phyloP scores from a whole-genome alignment of 2,329 filamentous ascomycete species.

The Claviceps capensis region DNA sequence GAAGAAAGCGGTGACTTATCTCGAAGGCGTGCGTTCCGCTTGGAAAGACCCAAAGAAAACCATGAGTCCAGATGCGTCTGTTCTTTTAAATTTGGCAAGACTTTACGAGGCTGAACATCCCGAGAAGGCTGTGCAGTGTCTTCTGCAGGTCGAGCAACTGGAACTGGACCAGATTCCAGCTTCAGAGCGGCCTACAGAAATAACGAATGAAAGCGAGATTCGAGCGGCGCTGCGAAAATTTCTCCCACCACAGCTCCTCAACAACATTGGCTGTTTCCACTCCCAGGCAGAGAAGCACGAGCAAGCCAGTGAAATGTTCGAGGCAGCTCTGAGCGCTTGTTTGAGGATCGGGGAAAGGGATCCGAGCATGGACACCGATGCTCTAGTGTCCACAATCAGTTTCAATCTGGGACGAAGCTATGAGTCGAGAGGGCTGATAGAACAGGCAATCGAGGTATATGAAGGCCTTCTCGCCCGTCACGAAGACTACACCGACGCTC shows the following conservation, averaged over 20 bases:
- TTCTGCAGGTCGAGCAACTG: slow-evolving; percentile 83
- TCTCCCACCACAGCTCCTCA: slow-evolving; percentile 79
- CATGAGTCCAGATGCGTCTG: slow-evolving; percentile 65
- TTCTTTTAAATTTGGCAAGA: slow-evolving; percentile 80
- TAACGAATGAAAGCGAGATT: slow-evolving; percentile 42
- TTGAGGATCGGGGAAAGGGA: slow-evolving; percentile 67
- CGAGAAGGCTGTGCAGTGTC: slow-evolving; percentile 82
- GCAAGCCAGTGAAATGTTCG: slow-evolving; percentile 73
- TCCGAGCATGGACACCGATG: slow-evolving; percentile 69
- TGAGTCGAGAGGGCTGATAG: slow-evolving; percentile 66
- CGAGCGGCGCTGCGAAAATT: slow-evolving; percentile 56
- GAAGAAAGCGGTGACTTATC: slow-evolving; percentile 72
- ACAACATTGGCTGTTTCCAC: slow-evolving; percentile 95
- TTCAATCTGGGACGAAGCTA: slow-evolving; percentile 94
- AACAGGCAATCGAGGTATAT: slow-evolving; percentile 80
- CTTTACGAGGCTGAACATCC: slow-evolving; percentile 78
- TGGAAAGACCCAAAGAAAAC: slow-evolving; percentile 94
- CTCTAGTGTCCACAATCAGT: slow-evolving; percentile 86
- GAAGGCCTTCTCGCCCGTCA: slow-evolving; percentile 75
- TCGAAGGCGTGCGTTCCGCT: slow-evolving; percentile 71
- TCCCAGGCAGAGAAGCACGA: slow-evolving; percentile 76
- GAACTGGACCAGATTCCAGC: slow-evolving; percentile 67
- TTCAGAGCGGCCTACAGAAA: slow-evolving; percentile 48
- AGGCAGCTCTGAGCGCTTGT: slow-evolving; percentile 80
- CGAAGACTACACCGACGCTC: slow-evolving; percentile 83